These are phyloP conservation scores for Paralagenidium karlingii DNA, from an alignment of 352 stramenopile genomes.

Conservation along the genomic window DNA sequence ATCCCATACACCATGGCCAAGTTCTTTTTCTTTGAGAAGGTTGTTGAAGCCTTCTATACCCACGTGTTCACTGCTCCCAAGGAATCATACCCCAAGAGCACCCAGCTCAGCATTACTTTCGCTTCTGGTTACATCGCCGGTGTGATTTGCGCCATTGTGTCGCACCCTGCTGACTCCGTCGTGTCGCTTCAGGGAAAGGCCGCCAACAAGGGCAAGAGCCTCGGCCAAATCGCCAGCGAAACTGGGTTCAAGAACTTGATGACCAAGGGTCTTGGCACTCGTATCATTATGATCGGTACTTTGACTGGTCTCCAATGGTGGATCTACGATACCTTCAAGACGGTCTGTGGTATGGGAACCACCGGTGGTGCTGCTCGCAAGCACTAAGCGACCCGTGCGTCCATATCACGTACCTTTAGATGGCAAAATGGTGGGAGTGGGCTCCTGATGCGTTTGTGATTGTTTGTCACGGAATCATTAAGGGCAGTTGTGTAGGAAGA, in stretches of 20 bases:
- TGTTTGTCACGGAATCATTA: too few relatives aligned
- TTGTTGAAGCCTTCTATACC: slow-evolving; percentile 81
- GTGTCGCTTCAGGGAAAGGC: slow-evolving; percentile 94
- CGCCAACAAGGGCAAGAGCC: slow-evolving; percentile 84
- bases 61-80: slow-evolving; percentile 86
- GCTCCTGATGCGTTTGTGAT: too few relatives aligned
- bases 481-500: too few relatives aligned
- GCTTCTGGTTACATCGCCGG: slow-evolving; percentile 97
- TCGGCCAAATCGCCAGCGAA: slow-evolving; percentile 81
- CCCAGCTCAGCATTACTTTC: slow-evolving; percentile 95
- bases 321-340: slow-evolving; percentile 96
- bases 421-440: too few relatives aligned
- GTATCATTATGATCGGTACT: slow-evolving; percentile 95
- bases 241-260: slow-evolving; percentile 63
- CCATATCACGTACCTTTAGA: too few relatives aligned
- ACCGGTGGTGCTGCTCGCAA: slow-evolving; percentile 71
- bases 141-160: slow-evolving; percentile 98
- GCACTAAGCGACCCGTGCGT: too few relatives aligned
- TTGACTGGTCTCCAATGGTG: slow-evolving; percentile 94
- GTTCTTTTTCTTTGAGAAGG: slow-evolving; percentile 96
- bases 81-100: slow-evolving; percentile 85
- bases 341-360: slow-evolving; percentile 85
- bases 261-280: slow-evolving; percentile 84
- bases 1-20: slow-evolving; percentile 99
- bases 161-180: slow-evolving; percentile 97